Percentiles rank a stretch among this genome's conserved stretches.
Conservation (phyloP, 768 basidiomycete species). For the Kwoniella sp. region DNA sequence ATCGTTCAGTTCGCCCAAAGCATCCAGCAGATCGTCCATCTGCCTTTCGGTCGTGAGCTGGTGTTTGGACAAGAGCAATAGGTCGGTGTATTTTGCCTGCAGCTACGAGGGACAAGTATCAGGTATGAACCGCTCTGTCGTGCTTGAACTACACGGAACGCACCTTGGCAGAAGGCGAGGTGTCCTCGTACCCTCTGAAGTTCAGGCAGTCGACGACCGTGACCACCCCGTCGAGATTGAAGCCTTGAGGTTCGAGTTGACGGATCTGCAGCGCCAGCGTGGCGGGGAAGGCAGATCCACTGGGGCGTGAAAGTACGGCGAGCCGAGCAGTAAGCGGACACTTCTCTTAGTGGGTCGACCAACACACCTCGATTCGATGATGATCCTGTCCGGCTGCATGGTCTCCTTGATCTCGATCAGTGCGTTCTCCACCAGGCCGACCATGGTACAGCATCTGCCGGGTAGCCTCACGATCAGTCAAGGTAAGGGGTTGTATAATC, state of each 20-base stretch:
- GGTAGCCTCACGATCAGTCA: not conserved
- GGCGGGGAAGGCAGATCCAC: conserved; percentile 92
- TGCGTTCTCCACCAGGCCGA: conserved; percentile 90
- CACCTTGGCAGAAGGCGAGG: conserved; percentile 84
- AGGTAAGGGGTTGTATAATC: not conserved
- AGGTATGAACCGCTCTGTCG: not conserved
- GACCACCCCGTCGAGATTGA: conserved; percentile 82
- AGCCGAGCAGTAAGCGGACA: not conserved
- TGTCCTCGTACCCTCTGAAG: conserved; percentile 88
- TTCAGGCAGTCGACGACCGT: conserved; percentile 77
- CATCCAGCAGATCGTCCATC: conserved; percentile 78
- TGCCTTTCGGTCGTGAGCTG: conserved; percentile 70
- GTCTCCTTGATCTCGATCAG: conserved; percentile 78
- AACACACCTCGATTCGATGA: conserved; percentile 91
- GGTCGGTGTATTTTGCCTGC: conserved; percentile 82
- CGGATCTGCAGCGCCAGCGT: conserved; percentile 92
- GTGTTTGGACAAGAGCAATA: conserved; percentile 91
- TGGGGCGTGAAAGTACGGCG: conserved; percentile 40
- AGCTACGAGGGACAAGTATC: conserved; percentile 49
- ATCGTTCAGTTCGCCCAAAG: conserved; percentile 84
- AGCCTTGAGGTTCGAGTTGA: conserved; percentile 75
- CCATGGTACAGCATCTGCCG: conserved; percentile 81
- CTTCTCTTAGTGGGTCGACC: no score
- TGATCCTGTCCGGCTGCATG: conserved; percentile 79
- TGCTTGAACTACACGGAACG: conserved; percentile 38